Conservation (phyloP, 2,329 filamentous ascomycete genomes). For the Botryosphaeria dothidea region DNA sequence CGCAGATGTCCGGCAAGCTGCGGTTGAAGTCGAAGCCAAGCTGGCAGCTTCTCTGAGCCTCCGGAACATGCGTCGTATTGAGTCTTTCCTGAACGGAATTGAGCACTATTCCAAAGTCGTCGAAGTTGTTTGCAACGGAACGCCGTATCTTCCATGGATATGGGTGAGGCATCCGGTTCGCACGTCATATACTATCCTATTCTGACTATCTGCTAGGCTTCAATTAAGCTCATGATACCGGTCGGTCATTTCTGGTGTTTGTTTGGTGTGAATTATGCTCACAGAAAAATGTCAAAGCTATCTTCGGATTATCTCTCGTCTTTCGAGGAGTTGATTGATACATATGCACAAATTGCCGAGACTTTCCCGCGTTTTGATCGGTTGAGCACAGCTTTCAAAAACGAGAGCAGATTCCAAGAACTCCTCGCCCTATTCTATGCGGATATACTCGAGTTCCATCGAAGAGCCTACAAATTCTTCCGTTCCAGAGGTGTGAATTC, state of each 20-base stretch:
- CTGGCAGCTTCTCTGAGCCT: constrained; percentile 41
- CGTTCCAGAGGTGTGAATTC: constrained; percentile 12
- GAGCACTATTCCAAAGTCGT: constrained; percentile 46
- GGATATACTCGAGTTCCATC: constrained; percentile 53
- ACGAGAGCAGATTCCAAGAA: constrained; percentile 38
- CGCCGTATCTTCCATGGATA: constrained; percentile 47
- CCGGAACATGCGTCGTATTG: constrained; percentile 47
- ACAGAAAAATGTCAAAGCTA: no score
- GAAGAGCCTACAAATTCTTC: constrained; percentile 49
- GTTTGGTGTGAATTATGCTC: no score
- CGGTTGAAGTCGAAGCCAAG: constrained; percentile 39
- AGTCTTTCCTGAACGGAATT: constrained; percentile 44
- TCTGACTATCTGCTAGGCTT: no score
- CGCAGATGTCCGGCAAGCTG: background rate
- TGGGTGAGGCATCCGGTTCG: constrained; percentile 36
- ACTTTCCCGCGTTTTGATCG: background rate
- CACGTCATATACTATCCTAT: background rate
- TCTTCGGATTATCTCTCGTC: background rate
- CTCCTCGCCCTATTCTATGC: constrained; percentile 47
- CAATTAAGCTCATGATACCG: no score
- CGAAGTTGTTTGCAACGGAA: constrained; percentile 50
- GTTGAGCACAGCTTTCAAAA: background rate
- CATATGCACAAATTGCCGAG: background rate
- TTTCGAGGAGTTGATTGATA: background rate
- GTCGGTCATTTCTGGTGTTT: no score